Evolutionary conservation across 2,329 filamentous ascomycete species (phyloP).

Genomic region (Fusarium odoratissimum): DNA sequence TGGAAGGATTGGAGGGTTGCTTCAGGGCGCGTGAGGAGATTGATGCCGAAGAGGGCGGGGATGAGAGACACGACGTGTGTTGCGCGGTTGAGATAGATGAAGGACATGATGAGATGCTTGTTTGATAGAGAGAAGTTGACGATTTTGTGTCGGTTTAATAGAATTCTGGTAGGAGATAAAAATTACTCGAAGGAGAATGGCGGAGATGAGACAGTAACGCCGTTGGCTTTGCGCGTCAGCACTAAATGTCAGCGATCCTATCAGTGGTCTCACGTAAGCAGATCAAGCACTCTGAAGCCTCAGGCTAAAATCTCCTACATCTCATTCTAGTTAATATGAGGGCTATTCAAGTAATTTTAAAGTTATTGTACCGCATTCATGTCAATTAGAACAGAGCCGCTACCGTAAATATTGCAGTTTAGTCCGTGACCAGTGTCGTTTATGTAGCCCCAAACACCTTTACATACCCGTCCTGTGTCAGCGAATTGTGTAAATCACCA

Average conservation of each 20-base stretch:
- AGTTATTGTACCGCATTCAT: fast-evolving
- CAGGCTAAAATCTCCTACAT: too few relatives aligned
- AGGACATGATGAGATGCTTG: neutral
- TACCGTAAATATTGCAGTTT: too few relatives aligned
- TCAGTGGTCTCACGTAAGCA: neutral
- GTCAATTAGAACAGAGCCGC: neutral
- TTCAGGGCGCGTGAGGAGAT: slow-evolving; percentile 12
- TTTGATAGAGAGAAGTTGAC: fast-evolving
- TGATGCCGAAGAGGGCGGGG: slow-evolving; percentile 12
- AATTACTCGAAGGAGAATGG: neutral
- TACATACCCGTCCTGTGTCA: fast-evolving
- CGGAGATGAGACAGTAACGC: neutral
- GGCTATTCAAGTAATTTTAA: fast-evolving
- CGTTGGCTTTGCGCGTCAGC: neutral
- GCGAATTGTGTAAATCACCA: fast-evolving
- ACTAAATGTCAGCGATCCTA: neutral
- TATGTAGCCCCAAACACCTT: fast-evolving
- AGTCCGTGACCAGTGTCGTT: too few relatives aligned
- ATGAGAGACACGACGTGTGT: neutral
- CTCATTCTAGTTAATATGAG: too few relatives aligned
- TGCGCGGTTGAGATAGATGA: neutral
- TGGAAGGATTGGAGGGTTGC: neutral
- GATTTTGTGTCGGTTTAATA: fast-evolving
- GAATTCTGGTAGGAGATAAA: neutral
- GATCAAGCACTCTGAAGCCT: fast-evolving